Base-by-base conservation (phyloP, 2,329 filamentous ascomycete species). In the Arthrobotrys sinensis region DNA sequence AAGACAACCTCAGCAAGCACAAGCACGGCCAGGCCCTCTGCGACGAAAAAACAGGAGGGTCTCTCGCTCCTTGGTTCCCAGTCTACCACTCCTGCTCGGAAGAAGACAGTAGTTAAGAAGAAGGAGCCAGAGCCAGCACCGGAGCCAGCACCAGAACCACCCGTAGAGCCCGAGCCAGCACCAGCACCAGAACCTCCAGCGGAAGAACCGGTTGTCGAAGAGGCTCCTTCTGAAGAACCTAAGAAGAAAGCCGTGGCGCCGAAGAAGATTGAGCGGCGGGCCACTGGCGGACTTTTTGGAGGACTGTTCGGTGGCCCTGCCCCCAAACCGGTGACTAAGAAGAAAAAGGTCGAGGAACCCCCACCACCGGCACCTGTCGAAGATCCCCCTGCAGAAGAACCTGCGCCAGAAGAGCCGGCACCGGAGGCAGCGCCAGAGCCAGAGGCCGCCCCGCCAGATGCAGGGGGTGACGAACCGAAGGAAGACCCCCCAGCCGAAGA, bases 41-140 rank as follows among this genome's bases (percentile, higher is more conserved):
- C 24, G 2, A 46, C 52, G 11, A 71, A 60, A 28, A 78, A 65
- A 45, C 75, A 78, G 19, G 68, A 67, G 16, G 75, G 75, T 0
- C 53, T 67, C 4, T 78, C 75, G 63, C 67, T 78, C 5, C 68
- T 72, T 38, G 43, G 70, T 12, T 53, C 67, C 1, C 43, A 48
- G 34, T 43, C 67, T 11, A 50, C 24, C 24, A 28, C 66, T 16
- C 67, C 66, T 24, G 28, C 63, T 38, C 53, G 75, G 21, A 78
- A 68, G 45, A 78, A 78, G 62, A 78, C 67, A 0, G 73, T 77
- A 21, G 55, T 70, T 8, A 78, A 78, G 50, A 78, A 78, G 43
- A 64, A 63, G 28, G 75, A 78, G 38, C 50, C 57, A 6, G 68
- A 65, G 11, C 68, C 69, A 12, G 67, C 43, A 34, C 46, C 57